These are phyloP conservation scores for Fomitopsis pulvina DNA, from an alignment of 768 basidiomycete genomes.

Conservation along the genomic window DNA sequence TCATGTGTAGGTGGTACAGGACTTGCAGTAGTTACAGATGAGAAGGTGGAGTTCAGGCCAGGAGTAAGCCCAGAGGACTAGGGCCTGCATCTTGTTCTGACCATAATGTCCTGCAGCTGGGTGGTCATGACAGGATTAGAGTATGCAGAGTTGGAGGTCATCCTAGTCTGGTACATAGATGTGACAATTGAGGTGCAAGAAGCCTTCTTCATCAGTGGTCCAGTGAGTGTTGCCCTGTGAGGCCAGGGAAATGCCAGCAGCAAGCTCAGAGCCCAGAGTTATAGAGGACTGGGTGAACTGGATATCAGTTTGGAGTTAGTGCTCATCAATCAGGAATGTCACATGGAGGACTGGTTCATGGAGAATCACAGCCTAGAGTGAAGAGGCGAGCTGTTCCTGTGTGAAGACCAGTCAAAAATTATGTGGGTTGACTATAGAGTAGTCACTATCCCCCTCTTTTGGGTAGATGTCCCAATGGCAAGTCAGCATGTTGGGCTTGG, in stretches of 20 bases:
- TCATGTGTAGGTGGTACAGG: constrained; percentile 24
- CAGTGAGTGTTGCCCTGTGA: constrained; percentile 3
- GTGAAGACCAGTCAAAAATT: constrained; percentile 25
- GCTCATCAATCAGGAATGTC: constrained; percentile 13
- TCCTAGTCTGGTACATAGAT: constrained; percentile 25
- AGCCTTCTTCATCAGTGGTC: neutral
- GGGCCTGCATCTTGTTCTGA: constrained; percentile 23
- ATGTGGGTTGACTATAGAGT: constrained; percentile 20
- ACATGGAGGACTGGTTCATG: constrained; percentile 14
- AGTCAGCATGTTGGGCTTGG: constrained; percentile 18
- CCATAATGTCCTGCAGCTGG: constrained; percentile 37
- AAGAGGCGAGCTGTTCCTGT: constrained; percentile 14
- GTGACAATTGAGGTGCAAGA: constrained; percentile 20
- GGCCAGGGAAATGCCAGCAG: neutral
- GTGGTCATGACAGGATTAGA: constrained; percentile 30
- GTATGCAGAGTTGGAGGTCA: constrained; percentile 23
- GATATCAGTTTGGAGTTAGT: constrained; percentile 17
- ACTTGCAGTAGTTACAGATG: constrained; percentile 24
- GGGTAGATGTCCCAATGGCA: constrained; percentile 18
- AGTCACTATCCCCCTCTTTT: constrained; percentile 17
- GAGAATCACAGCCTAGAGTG: constrained; percentile 14
- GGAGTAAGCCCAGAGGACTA: constrained; percentile 30
- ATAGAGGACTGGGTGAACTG: neutral
- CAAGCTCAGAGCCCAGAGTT: neutral
- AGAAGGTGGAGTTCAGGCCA: constrained; percentile 29